A percentile compares a stretch with the other conserved stretches of the same genome.
Evolutionary conservation across 108 stramenopile genomes (phyloP).

Genomic region (Nitzschia palea): DNA sequence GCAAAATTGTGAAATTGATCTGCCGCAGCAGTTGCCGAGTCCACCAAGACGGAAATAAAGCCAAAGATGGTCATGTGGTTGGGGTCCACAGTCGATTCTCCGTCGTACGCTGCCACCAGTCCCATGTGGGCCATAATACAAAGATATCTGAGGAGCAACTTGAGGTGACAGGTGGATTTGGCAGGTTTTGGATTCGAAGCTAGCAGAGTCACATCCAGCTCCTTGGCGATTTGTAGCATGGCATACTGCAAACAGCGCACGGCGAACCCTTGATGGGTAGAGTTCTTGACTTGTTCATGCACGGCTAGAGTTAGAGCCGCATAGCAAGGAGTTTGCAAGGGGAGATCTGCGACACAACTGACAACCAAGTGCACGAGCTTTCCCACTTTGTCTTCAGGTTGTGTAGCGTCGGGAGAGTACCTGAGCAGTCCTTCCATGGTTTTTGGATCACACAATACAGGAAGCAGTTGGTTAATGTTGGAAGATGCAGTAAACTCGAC

Average conservation of each 20-base stretch:
- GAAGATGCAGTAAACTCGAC: slow-evolving; percentile 29
- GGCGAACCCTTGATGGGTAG: slow-evolving; percentile 49
- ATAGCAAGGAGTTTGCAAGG: slow-evolving; percentile 77
- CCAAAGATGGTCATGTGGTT: slow-evolving; percentile 28
- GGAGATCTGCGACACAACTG: slow-evolving; percentile 64
- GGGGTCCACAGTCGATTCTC: slow-evolving; percentile 16
- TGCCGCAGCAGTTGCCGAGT: slow-evolving; percentile 20
- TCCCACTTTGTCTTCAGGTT: slow-evolving; percentile 39
- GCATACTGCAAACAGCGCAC: slow-evolving; percentile 56
- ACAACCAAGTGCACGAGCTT: slow-evolving; percentile 45
- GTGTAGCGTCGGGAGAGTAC: slow-evolving; percentile 23
- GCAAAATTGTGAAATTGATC: slow-evolving; percentile 12
- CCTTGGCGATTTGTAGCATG: slow-evolving; percentile 47
- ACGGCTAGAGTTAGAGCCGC: slow-evolving; percentile 78
- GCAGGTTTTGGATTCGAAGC: not conserved
- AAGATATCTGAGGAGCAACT: slow-evolving; percentile 69
- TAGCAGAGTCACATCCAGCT: slow-evolving; percentile 55
- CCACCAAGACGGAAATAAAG: slow-evolving; percentile 24
- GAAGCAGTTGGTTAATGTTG: slow-evolving; percentile 64
- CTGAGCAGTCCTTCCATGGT: slow-evolving; percentile 54
- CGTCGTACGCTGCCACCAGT: slow-evolving; percentile 38
- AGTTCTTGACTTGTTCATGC: slow-evolving; percentile 36
- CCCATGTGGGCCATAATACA: slow-evolving; percentile 62
- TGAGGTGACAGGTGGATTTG: slow-evolving; percentile 37
- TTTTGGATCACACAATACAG: slow-evolving; percentile 51